Evolutionary conservation across 2,329 filamentous ascomycete genomes (phyloP).

Genomic region (Aspergillus vadensis): DNA sequence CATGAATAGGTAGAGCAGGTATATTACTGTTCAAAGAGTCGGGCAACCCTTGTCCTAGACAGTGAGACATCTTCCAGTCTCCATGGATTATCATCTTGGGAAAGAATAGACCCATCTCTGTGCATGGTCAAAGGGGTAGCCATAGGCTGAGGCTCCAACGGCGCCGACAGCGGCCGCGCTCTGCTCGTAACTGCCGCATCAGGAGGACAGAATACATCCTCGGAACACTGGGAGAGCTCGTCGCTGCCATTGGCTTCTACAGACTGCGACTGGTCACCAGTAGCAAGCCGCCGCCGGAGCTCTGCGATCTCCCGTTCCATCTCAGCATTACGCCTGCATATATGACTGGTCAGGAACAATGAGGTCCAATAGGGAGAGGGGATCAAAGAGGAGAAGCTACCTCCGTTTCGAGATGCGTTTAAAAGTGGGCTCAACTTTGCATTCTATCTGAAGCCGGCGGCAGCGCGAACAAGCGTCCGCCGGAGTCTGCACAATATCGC

Average conservation of each 20-base stretch:
- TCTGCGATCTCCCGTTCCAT: slow-evolving; percentile 60
- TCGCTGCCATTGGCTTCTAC: slow-evolving; percentile 32
- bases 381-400: slow-evolving; percentile 19
- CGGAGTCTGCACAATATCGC: slow-evolving; percentile 66
- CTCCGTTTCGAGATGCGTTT: slow-evolving; percentile 65
- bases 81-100: slow-evolving; percentile 46
- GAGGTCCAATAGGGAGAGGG: background rate
- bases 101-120: slow-evolving; percentile 36
- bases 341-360: slow-evolving; percentile 14
- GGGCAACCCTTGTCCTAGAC: slow-evolving; percentile 40
- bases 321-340: slow-evolving; percentile 60
- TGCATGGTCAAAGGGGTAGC: slow-evolving; percentile 37
- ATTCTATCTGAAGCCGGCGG: slow-evolving; percentile 61
- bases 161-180: slow-evolving; percentile 35
- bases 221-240: slow-evolving; percentile 37
- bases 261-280: slow-evolving; percentile 30
- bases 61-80: slow-evolving; percentile 52
- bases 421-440: slow-evolving; percentile 67
- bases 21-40: slow-evolving; percentile 48
- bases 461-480: slow-evolving; percentile 64
- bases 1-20: background rate
- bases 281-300: slow-evolving; percentile 48
- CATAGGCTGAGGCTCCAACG: slow-evolving; percentile 36
- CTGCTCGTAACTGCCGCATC: slow-evolving; percentile 32
- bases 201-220: slow-evolving; percentile 36